These are phyloP conservation scores for Craterostigma plantagineum DNA, from an alignment of 257 asterid species.

Conservation along the genomic window DNA sequence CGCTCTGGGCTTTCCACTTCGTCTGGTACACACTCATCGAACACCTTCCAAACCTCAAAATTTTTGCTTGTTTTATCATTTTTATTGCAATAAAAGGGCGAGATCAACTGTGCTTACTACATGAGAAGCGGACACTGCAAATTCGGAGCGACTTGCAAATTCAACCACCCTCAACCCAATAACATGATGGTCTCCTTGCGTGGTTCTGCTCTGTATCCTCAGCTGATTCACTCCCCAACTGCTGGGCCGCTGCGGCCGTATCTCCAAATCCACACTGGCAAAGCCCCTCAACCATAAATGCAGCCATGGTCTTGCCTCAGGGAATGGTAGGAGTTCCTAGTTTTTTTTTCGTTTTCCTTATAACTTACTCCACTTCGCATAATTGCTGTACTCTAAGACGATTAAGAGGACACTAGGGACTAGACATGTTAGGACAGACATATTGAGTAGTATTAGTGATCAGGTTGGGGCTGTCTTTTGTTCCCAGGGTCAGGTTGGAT, in stretches of 20 bases:
- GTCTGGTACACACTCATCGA: constrained; percentile 44
- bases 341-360: constrained; percentile 10
- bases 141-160: constrained; percentile 90
- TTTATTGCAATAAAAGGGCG: constrained; percentile 50
- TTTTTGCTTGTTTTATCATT: constrained; percentile 7
- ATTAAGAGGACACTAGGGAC: constrained; percentile 1
- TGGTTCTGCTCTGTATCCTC: constrained; percentile 83
- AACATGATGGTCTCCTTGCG: constrained; percentile 78
- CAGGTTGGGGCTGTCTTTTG: constrained; percentile 10
- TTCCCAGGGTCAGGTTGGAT: constrained; percentile 47
- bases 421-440: constrained; percentile 11
- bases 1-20: constrained; percentile 83
- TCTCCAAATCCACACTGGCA: constrained; percentile 85
- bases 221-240: constrained; percentile 60
- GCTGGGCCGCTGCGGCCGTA: constrained; percentile 47
- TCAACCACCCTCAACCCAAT: constrained; percentile 91
- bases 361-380: constrained; percentile 6
- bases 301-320: constrained; percentile 78
- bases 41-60: constrained; percentile 1
- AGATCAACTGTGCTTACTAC: constrained; percentile 73
- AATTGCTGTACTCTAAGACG: constrained; percentile 9
- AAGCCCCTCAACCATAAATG: constrained; percentile 53
- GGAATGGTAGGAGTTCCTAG: too few relatives aligned
- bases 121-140: constrained; percentile 88
- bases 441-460: constrained; percentile 35